These are phyloP conservation scores for Talaromyces sp. DNA, from an alignment of 2,329 filamentous ascomycete species.

Conservation along the genomic window DNA sequence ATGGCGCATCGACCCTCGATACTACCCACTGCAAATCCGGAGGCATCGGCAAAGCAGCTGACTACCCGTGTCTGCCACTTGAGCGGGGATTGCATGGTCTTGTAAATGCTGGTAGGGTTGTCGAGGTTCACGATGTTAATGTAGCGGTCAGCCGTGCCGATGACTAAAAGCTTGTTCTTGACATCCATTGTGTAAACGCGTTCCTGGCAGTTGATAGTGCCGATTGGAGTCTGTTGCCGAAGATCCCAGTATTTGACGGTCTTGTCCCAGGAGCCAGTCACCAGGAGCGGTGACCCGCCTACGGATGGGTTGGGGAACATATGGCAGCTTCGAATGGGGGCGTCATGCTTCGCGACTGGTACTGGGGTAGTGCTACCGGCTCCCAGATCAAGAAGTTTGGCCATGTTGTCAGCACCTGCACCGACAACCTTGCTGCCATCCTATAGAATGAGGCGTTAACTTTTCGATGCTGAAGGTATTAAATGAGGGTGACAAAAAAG, in stretches of 20 bases:
- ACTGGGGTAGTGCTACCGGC: slow-evolving; percentile 59
- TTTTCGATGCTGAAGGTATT: not conserved
- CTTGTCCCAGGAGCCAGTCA: slow-evolving; percentile 74
- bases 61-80: slow-evolving; percentile 98
- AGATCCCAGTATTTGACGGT: slow-evolving; percentile 62
- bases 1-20: slow-evolving; percentile 98
- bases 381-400: slow-evolving; percentile 82
- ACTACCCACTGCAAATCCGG: slow-evolving; percentile 90
- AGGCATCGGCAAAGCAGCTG: slow-evolving; percentile 89
- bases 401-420: slow-evolving; percentile 86
- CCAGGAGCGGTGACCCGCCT: slow-evolving; percentile 69
- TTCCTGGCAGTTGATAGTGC: slow-evolving; percentile 52
- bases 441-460: slow-evolving; percentile 51
- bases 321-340: slow-evolving; percentile 75
- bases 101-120: slow-evolving; percentile 89
- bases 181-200: slow-evolving; percentile 86
- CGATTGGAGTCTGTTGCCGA: slow-evolving; percentile 51
- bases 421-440: slow-evolving; percentile 89
- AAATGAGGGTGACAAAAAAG: slow-evolving; percentile 8
- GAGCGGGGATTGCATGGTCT: slow-evolving; percentile 90
- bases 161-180: slow-evolving; percentile 81
- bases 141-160: slow-evolving; percentile 92
- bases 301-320: slow-evolving; percentile 69
- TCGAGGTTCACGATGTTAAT: slow-evolving; percentile 94
- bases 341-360: slow-evolving; percentile 77